Evolutionary conservation across 306 rosid species (phyloP).

Genomic region (Cotoneaster glaucophyllus): DNA sequence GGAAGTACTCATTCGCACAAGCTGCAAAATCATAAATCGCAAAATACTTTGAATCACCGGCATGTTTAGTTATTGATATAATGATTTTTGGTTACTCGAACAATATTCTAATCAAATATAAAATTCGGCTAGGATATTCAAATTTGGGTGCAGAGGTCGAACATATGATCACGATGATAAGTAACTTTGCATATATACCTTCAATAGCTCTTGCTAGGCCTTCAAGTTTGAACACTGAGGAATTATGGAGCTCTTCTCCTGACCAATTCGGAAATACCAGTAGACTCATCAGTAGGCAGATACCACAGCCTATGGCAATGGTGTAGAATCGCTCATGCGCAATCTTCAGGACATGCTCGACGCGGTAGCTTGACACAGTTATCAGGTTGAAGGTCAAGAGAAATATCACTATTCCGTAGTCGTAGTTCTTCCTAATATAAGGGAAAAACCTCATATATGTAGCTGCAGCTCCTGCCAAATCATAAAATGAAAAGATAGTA

Average conservation of each 20-base stretch:
- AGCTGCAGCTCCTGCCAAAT: slow-evolving; percentile 64
- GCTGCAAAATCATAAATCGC: slow-evolving; percentile 32
- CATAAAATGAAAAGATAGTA: background rate
- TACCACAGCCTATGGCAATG: slow-evolving; percentile 75
- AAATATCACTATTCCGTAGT: slow-evolving; percentile 83
- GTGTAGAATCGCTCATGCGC: slow-evolving; percentile 73
- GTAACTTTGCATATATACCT: slow-evolving; percentile 37
- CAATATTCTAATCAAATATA: background rate
- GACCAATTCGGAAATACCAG: slow-evolving; percentile 89
- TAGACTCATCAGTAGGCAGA: slow-evolving; percentile 82
- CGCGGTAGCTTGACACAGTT: slow-evolving; percentile 72
- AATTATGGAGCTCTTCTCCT: slow-evolving; percentile 78
- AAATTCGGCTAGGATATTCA: background rate
- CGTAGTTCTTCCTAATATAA: slow-evolving; percentile 81
- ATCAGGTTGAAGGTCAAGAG: slow-evolving; percentile 83
- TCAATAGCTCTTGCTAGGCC: slow-evolving; percentile 83
- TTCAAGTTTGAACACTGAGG: slow-evolving; percentile 74
- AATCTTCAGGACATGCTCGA: slow-evolving; percentile 53
- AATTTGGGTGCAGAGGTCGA: background rate
- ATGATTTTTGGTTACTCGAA: background rate
- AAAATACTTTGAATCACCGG: background rate
- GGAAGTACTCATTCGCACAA: slow-evolving; percentile 78
- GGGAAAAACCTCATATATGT: slow-evolving; percentile 89
- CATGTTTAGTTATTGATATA: background rate
- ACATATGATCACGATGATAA: background rate